Conservation (phyloP, 164 flowering plant genomes). For the Paratinospora sagittata region DNA sequence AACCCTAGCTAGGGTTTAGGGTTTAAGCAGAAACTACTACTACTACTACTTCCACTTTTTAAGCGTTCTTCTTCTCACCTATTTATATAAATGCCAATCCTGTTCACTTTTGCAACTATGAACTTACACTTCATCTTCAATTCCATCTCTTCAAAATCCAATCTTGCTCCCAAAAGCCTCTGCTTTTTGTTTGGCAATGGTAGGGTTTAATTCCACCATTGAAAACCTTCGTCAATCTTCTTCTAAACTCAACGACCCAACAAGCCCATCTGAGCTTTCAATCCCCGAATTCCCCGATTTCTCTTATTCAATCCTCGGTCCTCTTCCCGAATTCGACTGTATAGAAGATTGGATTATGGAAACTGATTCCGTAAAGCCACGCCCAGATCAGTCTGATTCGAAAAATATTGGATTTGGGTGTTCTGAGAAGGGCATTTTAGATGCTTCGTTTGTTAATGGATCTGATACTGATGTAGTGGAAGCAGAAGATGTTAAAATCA, state of each 20-base stretch:
- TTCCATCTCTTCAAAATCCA: not conserved
- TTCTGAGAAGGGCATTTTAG: conserved; percentile 10
- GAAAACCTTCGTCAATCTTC: conserved; percentile 14
- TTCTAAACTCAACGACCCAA: conserved; percentile 12
- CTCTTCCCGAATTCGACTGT: conserved; percentile 44
- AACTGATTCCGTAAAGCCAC: not conserved
- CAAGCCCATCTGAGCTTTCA: conserved; percentile 8
- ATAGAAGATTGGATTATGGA: conserved; percentile 36
- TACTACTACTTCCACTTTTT: not conserved
- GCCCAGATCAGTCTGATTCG: conserved; percentile 10
- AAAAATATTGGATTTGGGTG: conserved; percentile 14
- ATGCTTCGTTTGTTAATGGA: not conserved
- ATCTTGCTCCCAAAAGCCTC: not conserved
- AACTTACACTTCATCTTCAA: not conserved
- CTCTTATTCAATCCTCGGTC: conserved; percentile 21
- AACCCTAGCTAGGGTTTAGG: conserved; percentile 4
- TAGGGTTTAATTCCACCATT: conserved; percentile 24
- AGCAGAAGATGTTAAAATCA: not conserved
- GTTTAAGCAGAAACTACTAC: not conserved
- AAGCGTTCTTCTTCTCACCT: not conserved
- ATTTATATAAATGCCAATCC: not conserved
- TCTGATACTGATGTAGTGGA: not conserved
- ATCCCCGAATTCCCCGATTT: conserved; percentile 13
- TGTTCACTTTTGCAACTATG: not conserved
- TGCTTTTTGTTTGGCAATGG: conserved; percentile 24